These are phyloP conservation scores for Rhododendron molle DNA, from an alignment of 148 eudicot genomes.

Conservation along the genomic window DNA sequence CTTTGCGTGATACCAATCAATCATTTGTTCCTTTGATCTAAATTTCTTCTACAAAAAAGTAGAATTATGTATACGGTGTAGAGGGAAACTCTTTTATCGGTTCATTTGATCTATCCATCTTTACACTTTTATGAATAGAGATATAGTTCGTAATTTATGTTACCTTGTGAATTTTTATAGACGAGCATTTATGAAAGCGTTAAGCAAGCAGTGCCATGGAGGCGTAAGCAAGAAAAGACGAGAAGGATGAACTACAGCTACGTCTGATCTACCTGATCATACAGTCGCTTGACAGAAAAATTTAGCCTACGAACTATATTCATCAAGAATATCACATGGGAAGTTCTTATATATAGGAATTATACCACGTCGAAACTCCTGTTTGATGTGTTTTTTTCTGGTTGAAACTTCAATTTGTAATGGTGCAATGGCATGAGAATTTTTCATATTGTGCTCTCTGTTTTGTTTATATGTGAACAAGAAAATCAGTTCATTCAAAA, in stretches of 20 bases:
- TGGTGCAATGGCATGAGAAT: background rate
- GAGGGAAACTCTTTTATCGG: background rate
- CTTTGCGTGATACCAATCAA: background rate
- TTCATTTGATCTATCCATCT: background rate
- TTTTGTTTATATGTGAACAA: background rate
- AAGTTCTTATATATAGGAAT: background rate
- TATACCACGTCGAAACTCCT: background rate
- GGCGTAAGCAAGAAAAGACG: constrained; percentile 21
- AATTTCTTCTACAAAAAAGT: background rate
- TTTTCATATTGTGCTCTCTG: background rate
- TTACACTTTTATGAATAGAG: background rate
- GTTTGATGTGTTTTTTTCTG: background rate
- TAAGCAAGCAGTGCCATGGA: constrained; percentile 41
- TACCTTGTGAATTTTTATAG: constrained; percentile 14
- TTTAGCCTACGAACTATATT: background rate
- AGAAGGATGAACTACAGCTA: background rate
- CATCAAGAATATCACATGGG: background rate
- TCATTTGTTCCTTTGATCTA: background rate
- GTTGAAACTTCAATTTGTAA: background rate
- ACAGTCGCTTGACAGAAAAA: background rate
- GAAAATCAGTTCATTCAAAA: background rate
- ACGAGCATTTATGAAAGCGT: constrained; percentile 33
- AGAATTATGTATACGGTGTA: background rate
- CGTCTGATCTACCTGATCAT: background rate
- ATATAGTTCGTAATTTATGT: background rate